These are phyloP conservation scores for Colletotrichum chlorophyti DNA, from an alignment of 2,329 filamentous ascomycete genomes.

Conservation along the genomic window DNA sequence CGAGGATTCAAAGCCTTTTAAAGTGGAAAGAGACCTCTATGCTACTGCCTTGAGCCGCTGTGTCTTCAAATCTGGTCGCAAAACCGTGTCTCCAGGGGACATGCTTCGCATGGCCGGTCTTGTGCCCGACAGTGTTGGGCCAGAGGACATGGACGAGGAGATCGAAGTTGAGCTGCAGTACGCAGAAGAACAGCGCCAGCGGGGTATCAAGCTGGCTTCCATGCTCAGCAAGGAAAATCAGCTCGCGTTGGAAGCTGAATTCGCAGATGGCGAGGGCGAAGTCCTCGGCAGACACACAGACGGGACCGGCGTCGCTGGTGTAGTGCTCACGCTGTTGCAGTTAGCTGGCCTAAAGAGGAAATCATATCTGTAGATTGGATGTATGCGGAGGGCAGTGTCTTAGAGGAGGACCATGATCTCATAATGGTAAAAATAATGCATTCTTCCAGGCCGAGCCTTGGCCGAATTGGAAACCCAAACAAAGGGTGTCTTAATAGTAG, in stretches of 20 bases:
- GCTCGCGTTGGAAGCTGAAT: slow-evolving; percentile 39
- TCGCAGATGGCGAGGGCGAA: slow-evolving; percentile 36
- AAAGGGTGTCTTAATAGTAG: too few relatives aligned
- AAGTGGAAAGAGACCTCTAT: slow-evolving; percentile 43
- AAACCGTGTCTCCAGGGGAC: slow-evolving; percentile 70
- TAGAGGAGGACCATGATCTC: too few relatives aligned
- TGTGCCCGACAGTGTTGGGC: slow-evolving; percentile 52
- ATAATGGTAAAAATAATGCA: too few relatives aligned
- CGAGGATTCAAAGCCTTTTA: neutral
- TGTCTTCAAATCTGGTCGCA: slow-evolving; percentile 65
- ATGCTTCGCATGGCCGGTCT: slow-evolving; percentile 66
- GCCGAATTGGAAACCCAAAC: too few relatives aligned
- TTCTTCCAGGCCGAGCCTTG: too few relatives aligned
- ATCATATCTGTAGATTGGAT: slow-evolving; percentile 33
- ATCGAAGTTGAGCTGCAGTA: slow-evolving; percentile 17
- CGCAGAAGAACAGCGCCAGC: slow-evolving; percentile 41
- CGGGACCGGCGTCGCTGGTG: slow-evolving; percentile 41
- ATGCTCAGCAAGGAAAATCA: slow-evolving; percentile 36
- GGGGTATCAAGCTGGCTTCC: slow-evolving; percentile 41
- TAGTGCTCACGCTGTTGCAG: slow-evolving; percentile 42
- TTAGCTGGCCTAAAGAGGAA: slow-evolving; percentile 38
- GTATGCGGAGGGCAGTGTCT: too few relatives aligned
- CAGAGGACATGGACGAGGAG: slow-evolving; percentile 12
- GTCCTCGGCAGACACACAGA: slow-evolving; percentile 44
- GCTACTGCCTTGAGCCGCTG: slow-evolving; percentile 64